A percentile compares a stretch with the other conserved stretches of the same genome.
phyloP scores from a whole-genome alignment of 2,329 filamentous ascomycete species.

The Lasiodiplodia citricola region DNA sequence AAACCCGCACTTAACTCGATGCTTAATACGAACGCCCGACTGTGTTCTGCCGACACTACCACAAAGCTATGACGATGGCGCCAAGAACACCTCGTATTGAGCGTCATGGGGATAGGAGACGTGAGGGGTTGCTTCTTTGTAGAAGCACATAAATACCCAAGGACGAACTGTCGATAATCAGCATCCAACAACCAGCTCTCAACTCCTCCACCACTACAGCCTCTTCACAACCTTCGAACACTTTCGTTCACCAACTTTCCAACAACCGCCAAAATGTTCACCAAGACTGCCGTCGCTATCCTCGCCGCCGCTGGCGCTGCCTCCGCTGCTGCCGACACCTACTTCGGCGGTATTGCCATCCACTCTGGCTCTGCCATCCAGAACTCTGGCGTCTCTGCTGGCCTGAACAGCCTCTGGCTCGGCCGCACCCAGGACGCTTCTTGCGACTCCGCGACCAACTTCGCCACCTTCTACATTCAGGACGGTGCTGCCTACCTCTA shows the following conservation, averaged over 20 bases:
- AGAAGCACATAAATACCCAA: not conserved
- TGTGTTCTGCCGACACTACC: not conserved
- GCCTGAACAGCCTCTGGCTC: slow-evolving; percentile 51
- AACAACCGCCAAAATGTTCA: slow-evolving; percentile 37
- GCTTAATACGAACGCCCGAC: slow-evolving; percentile 1
- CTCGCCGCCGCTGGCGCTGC: slow-evolving; percentile 40
- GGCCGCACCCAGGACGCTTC: slow-evolving; percentile 53
- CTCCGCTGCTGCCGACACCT: slow-evolving; percentile 39
- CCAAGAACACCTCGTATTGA: slow-evolving; percentile 8
- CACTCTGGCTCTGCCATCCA: slow-evolving; percentile 58
- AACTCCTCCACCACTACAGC: not conserved
- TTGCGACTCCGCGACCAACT: slow-evolving; percentile 50
- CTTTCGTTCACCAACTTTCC: slow-evolving; percentile 13
- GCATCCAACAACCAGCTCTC: slow-evolving; percentile 22
- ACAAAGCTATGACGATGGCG: slow-evolving; percentile 8
- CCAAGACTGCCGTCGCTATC: slow-evolving; percentile 31
- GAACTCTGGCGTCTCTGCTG: slow-evolving; percentile 53
- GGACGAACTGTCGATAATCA: not conserved
- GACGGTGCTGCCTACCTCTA: slow-evolving; percentile 56
- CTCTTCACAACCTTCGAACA: slow-evolving; percentile 13
- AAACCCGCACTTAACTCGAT: not conserved
- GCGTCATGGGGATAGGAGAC: not conserved
- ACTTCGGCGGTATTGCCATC: slow-evolving; percentile 59
- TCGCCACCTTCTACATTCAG: slow-evolving; percentile 59
- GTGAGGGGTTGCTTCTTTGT: not conserved